phyloP scores from a whole-genome alignment of 129 eudicot species.

The Pseudognaphalium luteoalbum region DNA sequence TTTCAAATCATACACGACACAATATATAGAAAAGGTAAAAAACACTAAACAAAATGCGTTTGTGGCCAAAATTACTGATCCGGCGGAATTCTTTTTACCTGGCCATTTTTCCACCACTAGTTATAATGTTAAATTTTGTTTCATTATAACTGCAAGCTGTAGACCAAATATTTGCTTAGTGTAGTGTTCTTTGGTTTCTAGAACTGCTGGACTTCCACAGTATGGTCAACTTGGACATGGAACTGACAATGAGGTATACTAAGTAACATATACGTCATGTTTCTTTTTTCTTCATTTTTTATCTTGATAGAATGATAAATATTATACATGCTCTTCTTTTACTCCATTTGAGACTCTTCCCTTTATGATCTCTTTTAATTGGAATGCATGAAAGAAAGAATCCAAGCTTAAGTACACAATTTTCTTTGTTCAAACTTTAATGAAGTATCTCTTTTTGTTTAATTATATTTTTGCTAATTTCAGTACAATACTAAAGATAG shows the following conservation, averaged over 20 bases:
- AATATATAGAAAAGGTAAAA: neutral
- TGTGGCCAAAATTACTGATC: neutral
- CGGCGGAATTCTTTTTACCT: neutral
- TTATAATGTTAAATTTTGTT: neutral
- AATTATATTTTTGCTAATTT: conserved; percentile 12
- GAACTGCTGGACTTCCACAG: conserved; percentile 99
- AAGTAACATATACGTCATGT: neutral
- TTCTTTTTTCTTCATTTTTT: neutral
- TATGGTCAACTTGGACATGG: conserved; percentile 99
- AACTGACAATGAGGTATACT: conserved; percentile 79
- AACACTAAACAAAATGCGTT: neutral
- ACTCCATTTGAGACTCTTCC: neutral
- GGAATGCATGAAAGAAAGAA: neutral
- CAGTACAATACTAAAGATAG: conserved; percentile 96
- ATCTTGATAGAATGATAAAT: neutral
- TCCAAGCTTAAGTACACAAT: neutral
- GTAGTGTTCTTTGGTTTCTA: conserved; percentile 6
- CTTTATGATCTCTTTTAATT: too few relatives aligned
- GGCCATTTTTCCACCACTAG: neutral
- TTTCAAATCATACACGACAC: neutral
- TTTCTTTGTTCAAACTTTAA: neutral
- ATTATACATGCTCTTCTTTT: too few relatives aligned
- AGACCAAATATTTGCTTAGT: conserved; percentile 8
- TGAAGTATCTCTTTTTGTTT: neutral
- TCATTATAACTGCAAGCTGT: neutral